Conservation (phyloP, 345 rosid genomes). For the Garcia nutans region DNA sequence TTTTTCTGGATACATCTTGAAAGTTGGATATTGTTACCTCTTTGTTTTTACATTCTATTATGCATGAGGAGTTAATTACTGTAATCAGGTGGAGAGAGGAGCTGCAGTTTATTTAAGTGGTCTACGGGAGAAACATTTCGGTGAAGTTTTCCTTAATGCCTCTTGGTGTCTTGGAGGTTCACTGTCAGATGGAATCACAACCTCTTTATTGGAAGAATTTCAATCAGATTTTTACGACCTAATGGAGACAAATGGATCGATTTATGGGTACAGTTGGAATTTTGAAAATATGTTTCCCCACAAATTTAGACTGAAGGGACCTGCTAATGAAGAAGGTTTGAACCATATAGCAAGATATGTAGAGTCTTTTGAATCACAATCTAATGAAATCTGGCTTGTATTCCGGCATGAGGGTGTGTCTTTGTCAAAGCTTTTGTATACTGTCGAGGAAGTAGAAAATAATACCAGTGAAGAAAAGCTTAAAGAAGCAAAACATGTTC, state of each 20-base stretch:
- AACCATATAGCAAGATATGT: constrained; percentile 87
- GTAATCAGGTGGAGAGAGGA: constrained; percentile 89
- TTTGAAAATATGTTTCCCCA: constrained; percentile 29
- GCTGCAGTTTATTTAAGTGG: constrained; percentile 78
- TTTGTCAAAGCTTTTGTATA: constrained; percentile 76
- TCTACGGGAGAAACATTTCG: constrained; percentile 88
- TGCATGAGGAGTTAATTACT: constrained; percentile 12
- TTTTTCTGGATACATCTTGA: constrained; percentile 3
- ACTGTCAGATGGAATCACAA: constrained; percentile 32
- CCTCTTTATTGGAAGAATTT: constrained; percentile 37
- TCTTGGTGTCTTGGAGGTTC: constrained; percentile 47
- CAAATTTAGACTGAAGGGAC: constrained; percentile 24
- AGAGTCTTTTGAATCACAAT: constrained; percentile 87
- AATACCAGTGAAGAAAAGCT: constrained; percentile 38
- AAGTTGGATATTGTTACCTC: constrained; percentile 1
- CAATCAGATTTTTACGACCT: constrained; percentile 26
- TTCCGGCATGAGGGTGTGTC: constrained; percentile 85
- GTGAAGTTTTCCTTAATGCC: constrained; percentile 79
- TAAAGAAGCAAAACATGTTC: constrained; percentile 54
- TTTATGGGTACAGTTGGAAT: constrained; percentile 30
- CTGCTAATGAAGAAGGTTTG: constrained; percentile 67
- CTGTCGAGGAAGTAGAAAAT: constrained; percentile 59
- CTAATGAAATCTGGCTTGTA: constrained; percentile 93
- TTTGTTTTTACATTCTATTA: neutral
- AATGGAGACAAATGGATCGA: constrained; percentile 29